Evolutionary conservation across 345 rosid species (phyloP).

Genomic region (Balakata baccata): DNA sequence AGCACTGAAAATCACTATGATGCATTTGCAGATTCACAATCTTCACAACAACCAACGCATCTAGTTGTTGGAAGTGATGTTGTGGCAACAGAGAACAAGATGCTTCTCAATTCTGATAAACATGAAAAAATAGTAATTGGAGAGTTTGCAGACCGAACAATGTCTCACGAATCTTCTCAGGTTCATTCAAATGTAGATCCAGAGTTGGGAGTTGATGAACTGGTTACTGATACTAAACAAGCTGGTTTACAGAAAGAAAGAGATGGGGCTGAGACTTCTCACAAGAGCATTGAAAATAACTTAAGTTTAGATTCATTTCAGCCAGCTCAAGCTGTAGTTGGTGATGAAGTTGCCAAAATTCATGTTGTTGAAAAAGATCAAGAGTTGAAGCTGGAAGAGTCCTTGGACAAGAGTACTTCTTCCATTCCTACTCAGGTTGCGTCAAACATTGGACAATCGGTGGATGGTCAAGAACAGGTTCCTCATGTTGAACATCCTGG

Average conservation of each 20-base stretch:
- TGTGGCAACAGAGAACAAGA: conserved; percentile 18
- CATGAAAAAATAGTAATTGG: background rate
- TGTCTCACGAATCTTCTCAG: background rate
- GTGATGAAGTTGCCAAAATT: conserved; percentile 13
- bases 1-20: conserved; percentile 40
- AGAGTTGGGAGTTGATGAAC: conserved; percentile 14
- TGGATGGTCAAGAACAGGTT: conserved; percentile 36
- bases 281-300: conserved; percentile 5
- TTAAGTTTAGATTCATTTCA: conserved; percentile 7
- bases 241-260: conserved; percentile 16
- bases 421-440: conserved; percentile 13
- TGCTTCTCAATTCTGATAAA: conserved; percentile 21
- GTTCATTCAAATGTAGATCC: conserved; percentile 16
- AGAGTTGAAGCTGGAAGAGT: conserved; percentile 25
- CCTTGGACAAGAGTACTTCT: conserved; percentile 10
- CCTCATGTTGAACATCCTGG: conserved; percentile 17
- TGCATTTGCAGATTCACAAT: conserved; percentile 40
- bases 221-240: conserved; percentile 20
- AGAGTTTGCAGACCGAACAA: conserved; percentile 5
- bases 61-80: conserved; percentile 31
- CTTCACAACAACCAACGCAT: conserved; percentile 20
- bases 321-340: conserved; percentile 9
- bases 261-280: conserved; percentile 3
- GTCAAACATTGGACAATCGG: conserved; percentile 22
- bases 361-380: background rate